Evolutionary conservation across 2,329 filamentous ascomycete genomes (phyloP), one percentile per base, ranked within the genome.

Genomic region (Calycina herbarum): DNA sequence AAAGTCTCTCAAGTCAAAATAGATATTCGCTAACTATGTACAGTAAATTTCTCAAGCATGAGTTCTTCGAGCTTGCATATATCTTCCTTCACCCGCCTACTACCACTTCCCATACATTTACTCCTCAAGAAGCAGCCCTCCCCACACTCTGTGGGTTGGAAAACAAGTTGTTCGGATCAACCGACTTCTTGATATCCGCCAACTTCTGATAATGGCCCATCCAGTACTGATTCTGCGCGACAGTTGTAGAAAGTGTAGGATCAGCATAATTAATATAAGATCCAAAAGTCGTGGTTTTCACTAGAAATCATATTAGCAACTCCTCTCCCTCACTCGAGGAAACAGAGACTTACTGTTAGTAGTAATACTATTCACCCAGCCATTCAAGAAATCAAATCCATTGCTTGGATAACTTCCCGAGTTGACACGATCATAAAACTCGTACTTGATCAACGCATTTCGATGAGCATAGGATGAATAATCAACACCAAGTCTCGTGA

Each of bases 181-280:
- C 29, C 6, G 11, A 31, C 45, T 60, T 59, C 62, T 70, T 70
- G 15, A 69, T 66, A 27, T 45, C 42, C 57, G 40, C 27, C n/a
- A 70, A 35, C 13, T 57, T 64, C 20, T 45, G 56, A 61, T 68
- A 67, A 56, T 70, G 59, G 0, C 59, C 31, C 13, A 71, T 24
- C 69, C 68, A 71, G 45, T 70, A 69, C 3, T 42, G 13, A 1
- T 61, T 51, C 54, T 69, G 65, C 17, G 68, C 67, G 54, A 67
- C 42, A 2, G 59, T 27, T 7, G 62, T 63, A 10, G 42, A 66
- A 42, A 70, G 64, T 6, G 54, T 63, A 8, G 67, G 64, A 64
- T 71, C 67, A 10, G 67, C 68, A 56, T 70, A 71, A 45, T 71
- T 70, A 31, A 67, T 65, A 63, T 71, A 69, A 62, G 67, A 66